A percentile compares a stretch with the other conserved stretches of the same genome.
Conservation (phyloP, 108 stramenopile species). For the Cyclotella kingstonii region DNA sequence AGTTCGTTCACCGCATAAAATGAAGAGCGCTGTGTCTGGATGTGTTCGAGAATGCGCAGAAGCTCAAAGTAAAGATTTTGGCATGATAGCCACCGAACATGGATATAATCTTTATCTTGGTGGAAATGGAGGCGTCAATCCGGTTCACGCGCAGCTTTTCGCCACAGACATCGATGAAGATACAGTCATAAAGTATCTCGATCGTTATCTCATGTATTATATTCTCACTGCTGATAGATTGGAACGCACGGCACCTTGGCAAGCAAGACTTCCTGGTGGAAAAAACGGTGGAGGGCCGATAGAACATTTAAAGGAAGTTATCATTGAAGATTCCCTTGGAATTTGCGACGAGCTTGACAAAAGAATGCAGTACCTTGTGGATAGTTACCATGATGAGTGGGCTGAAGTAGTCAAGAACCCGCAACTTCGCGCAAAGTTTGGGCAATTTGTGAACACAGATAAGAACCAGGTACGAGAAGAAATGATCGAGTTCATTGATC, state of each 20-base stretch:
- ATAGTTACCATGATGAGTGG: constrained; percentile 95
- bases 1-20: constrained; percentile 92
- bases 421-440: constrained; percentile 68
- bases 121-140: constrained; percentile 88
- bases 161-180: constrained; percentile 90
- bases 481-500: constrained; percentile 87
- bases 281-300: constrained; percentile 87
- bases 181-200: constrained; percentile 84
- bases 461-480: constrained; percentile 70
- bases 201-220: constrained; percentile 94
- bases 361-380: constrained; percentile 87
- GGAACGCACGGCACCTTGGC: constrained; percentile 90
- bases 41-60: constrained; percentile 93
- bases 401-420: constrained; percentile 88
- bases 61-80: constrained; percentile 92
- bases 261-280: constrained; percentile 75
- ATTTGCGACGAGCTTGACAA: constrained; percentile 86
- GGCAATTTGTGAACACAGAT: constrained; percentile 91
- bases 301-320: constrained; percentile 87
- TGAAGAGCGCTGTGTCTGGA: constrained; percentile 88
- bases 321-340: constrained; percentile 91
- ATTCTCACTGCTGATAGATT: constrained; percentile 88
- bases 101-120: constrained; percentile 93
- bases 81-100: constrained; percentile 91
- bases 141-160: constrained; percentile 87